Evolutionary conservation across 2,329 filamentous ascomycete species (phyloP).

Genomic region (Talaromyces verruculosus): DNA sequence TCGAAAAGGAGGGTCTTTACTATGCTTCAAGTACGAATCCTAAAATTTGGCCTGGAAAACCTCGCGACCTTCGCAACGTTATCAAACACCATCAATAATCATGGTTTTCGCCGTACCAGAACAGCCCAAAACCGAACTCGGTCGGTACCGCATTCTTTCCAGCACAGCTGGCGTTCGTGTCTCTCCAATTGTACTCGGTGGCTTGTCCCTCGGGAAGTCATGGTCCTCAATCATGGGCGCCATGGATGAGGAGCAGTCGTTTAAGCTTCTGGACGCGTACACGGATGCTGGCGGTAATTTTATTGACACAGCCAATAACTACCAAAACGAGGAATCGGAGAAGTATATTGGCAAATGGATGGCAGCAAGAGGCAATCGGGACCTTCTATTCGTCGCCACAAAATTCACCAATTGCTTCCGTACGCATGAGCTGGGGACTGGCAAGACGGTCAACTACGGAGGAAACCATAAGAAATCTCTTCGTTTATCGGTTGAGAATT

Average conservation of each 20-base stretch:
- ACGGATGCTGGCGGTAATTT: slow-evolving; percentile 68
- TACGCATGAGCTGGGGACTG: slow-evolving; percentile 40
- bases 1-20: not conserved
- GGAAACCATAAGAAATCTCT: slow-evolving; percentile 49
- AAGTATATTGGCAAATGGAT: slow-evolving; percentile 70
- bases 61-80: not conserved
- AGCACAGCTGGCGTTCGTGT: slow-evolving; percentile 66
- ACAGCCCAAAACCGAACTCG: slow-evolving; percentile 56
- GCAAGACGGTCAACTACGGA: slow-evolving; percentile 41
- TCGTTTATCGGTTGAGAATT: slow-evolving; percentile 45
- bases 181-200: slow-evolving; percentile 56
- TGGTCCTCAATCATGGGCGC: slow-evolving; percentile 59
- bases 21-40: not conserved
- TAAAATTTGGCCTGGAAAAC: not conserved
- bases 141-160: slow-evolving; percentile 64
- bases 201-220: slow-evolving; percentile 39
- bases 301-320: slow-evolving; percentile 69
- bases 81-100: not conserved
- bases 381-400: slow-evolving; percentile 68
- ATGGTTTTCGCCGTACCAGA: not conserved
- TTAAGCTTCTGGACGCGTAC: slow-evolving; percentile 66
- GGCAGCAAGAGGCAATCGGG: slow-evolving; percentile 60
- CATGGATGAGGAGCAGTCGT: slow-evolving; percentile 62
- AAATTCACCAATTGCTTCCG: slow-evolving; percentile 65
- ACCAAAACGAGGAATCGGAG: slow-evolving; percentile 65